These are phyloP conservation scores for Cytidiella melzeri DNA, from an alignment of 768 basidiomycete species.

Conservation along the genomic window DNA sequence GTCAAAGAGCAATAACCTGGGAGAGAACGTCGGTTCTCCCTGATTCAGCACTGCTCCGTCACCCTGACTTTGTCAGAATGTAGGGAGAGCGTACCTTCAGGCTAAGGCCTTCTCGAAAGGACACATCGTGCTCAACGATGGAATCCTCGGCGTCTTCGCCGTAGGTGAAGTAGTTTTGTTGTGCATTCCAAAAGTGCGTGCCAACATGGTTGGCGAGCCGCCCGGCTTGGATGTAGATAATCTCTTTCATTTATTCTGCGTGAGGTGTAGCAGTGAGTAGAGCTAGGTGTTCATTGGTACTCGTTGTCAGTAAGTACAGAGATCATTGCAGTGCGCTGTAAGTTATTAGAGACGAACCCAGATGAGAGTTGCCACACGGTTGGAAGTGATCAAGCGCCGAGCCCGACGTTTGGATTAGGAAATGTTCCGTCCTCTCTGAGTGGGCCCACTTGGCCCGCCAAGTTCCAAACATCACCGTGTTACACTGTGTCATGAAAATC, in stretches of 20 bases:
- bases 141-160: slow-evolving; percentile 36
- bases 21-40: slow-evolving; percentile 49
- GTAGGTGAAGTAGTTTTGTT: slow-evolving; percentile 61
- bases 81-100: slow-evolving; percentile 34
- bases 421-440: no score
- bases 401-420: no score
- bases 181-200: slow-evolving; percentile 80
- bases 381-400: no score
- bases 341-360: no score
- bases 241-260: slow-evolving; percentile 87
- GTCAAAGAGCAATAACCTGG: slow-evolving; percentile 64
- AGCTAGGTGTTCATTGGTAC: no score
- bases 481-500: no score
- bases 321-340: no score
- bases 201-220: slow-evolving; percentile 59
- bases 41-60: slow-evolving; percentile 5
- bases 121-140: slow-evolving; percentile 46
- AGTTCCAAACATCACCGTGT: no score
- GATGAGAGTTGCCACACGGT: no score
- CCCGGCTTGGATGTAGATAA: slow-evolving; percentile 74
- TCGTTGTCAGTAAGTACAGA: no score
- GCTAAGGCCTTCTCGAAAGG: slow-evolving; percentile 59
- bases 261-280: no score
- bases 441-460: no score
- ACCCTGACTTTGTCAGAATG: slow-evolving; percentile 5